Percentiles rank a stretch among this genome's conserved stretches.
phyloP scores from a whole-genome alignment of 2,329 filamentous ascomycete species.

The Alternaria sp. region DNA sequence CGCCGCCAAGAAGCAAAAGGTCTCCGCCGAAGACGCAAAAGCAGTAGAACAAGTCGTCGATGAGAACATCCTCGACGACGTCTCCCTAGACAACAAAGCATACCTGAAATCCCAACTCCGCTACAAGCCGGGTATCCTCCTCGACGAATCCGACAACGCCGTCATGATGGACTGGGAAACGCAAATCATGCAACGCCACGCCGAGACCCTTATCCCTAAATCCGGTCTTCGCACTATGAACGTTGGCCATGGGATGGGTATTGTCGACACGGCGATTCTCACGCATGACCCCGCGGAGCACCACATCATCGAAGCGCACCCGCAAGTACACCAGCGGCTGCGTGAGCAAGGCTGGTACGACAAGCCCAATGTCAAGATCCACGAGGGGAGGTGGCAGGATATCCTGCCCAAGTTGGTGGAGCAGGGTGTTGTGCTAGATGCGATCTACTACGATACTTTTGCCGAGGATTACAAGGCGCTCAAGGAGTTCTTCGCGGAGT shows the following conservation, averaged over 20 bases:
- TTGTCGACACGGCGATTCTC: slow-evolving; percentile 79
- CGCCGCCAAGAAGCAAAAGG: slow-evolving; percentile 44
- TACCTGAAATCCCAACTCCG: slow-evolving; percentile 43
- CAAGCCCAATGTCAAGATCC: slow-evolving; percentile 64
- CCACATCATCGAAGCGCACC: slow-evolving; percentile 87
- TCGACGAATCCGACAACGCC: slow-evolving; percentile 78
- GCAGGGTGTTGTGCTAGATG: slow-evolving; percentile 75
- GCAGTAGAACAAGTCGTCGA: slow-evolving; percentile 31
- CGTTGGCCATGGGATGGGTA: slow-evolving; percentile 90
- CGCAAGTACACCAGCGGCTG: slow-evolving; percentile 74
- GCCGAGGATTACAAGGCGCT: slow-evolving; percentile 47
- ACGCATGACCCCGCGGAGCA: slow-evolving; percentile 70
- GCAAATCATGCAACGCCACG: slow-evolving; percentile 81
- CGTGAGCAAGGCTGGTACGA: slow-evolving; percentile 72
- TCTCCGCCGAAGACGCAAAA: slow-evolving; percentile 36
- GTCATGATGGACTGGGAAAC: slow-evolving; percentile 97
- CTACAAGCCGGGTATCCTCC: slow-evolving; percentile 55
- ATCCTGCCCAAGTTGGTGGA: slow-evolving; percentile 72
- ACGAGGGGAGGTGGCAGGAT: slow-evolving; percentile 82
- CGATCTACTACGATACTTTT: slow-evolving; percentile 57
- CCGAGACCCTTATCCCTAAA: slow-evolving; percentile 68
- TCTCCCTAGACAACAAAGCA: slow-evolving; percentile 50
- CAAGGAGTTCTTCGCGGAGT: slow-evolving; percentile 47
- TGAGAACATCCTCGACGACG: slow-evolving; percentile 39
- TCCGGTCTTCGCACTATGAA: slow-evolving; percentile 76